These are phyloP conservation scores for Yarrowia bubula DNA, from an alignment of 805 yeast species.

Conservation along the genomic window DNA sequence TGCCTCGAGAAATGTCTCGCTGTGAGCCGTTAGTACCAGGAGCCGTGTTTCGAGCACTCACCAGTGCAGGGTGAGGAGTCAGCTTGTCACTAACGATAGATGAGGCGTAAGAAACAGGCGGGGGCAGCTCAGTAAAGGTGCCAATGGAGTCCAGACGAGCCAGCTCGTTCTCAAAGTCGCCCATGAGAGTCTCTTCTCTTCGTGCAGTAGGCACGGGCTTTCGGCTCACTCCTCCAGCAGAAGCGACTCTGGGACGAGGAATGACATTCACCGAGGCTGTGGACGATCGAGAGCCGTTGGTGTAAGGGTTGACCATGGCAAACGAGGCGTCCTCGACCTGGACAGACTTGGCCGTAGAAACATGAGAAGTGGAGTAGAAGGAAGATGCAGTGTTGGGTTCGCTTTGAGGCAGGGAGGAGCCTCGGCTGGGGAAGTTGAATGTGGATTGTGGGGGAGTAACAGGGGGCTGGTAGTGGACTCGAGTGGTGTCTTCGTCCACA, in stretches of 20 bases:
- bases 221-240: background rate
- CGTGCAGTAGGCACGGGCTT: background rate
- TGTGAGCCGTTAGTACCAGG: conserved; percentile 1
- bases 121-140: conserved; percentile 40
- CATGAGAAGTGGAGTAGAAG: background rate
- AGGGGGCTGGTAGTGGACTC: background rate
- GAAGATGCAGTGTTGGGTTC: conserved; percentile 8
- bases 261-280: background rate
- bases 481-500: conserved; percentile 1
- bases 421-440: conserved; percentile 4
- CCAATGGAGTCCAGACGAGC: conserved; percentile 21
- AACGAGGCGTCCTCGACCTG: conserved; percentile 10
- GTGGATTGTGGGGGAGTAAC: background rate
- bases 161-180: conserved; percentile 14
- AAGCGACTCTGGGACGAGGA: conserved; percentile 7
- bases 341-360: background rate
- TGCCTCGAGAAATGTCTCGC: conserved; percentile 2
- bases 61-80: conserved; percentile 19
- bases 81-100: background rate
- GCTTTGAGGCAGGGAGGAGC: conserved; percentile 1
- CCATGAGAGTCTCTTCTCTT: background rate
- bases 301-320: conserved; percentile 12
- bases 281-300: conserved; percentile 4
- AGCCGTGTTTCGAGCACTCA: conserved; percentile 16
- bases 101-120: conserved; percentile 40